Evolutionary conservation across 176 grass and related monocot species (phyloP).

Genomic region (Saccharum officinarum): DNA sequence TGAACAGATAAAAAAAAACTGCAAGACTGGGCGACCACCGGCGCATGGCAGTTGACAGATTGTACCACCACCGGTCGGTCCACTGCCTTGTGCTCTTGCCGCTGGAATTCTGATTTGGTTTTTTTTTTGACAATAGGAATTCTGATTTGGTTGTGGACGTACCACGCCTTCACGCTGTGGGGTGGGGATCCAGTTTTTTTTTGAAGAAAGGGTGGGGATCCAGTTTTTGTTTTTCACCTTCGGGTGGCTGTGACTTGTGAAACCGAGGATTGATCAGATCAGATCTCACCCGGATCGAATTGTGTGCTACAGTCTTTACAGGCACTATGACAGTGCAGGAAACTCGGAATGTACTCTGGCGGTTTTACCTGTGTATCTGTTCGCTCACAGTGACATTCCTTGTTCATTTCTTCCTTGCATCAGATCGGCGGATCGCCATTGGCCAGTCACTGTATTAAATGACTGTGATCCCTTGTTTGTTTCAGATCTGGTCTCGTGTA

Average conservation of each 20-base stretch:
- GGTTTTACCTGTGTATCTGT: conserved; percentile 7
- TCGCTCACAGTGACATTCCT: background rate
- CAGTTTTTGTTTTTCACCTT: background rate
- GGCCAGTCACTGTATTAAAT: background rate
- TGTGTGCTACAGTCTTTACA: background rate
- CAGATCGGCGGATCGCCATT: background rate
- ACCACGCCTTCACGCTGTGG: no score
- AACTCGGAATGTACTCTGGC: background rate
- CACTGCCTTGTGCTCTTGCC: background rate
- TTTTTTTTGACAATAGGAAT: no score
- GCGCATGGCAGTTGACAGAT: no score
- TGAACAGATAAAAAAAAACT: no score
- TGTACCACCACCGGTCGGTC: no score
- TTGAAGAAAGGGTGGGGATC: background rate
- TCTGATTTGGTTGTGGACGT: background rate
- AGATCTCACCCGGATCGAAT: conserved; percentile 7
- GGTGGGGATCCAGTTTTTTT: no score
- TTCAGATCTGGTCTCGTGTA: background rate
- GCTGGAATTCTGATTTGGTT: background rate
- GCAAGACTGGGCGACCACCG: background rate
- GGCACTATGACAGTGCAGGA: background rate
- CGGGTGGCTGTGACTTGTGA: background rate
- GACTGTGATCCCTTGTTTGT: background rate
- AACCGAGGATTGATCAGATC: background rate
- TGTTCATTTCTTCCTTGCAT: background rate